Base-by-base conservation (phyloP, 345 rosid species). In the Hypericum androsaemum region DNA sequence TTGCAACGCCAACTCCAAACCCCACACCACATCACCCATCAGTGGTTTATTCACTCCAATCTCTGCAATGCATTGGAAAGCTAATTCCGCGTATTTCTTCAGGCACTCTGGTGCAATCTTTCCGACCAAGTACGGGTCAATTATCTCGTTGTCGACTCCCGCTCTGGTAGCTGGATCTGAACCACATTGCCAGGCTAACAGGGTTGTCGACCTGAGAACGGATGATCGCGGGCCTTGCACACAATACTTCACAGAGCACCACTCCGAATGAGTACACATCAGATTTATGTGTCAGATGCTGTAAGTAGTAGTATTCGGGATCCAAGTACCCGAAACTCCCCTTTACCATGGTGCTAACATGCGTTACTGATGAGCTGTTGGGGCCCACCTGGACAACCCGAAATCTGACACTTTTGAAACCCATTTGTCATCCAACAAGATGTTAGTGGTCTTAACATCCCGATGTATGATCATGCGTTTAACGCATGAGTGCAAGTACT, bases 211-310 rank as follows among this genome's bases (percentile, higher is more conserved):
- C 66, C 43, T 22, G 65, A 7, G 32, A 37, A 14, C 59, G 57
- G n/a, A 57, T 59, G 22, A 64, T 22, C 1, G 75, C 59, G 1
- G 83, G 72, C 53, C 83, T 59, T 7, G 72, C 80, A 13, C 84
- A 74, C 12, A 81, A 9, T 11, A 76, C 72, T 50, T 85, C 94
- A 15, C 70, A 65, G 43, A 82, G 36, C 45, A 85, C 86, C n/a
- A 80, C 77, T 2, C 84, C 86, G 12, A 81, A 85, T 1, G 86
- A 85, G 52, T 80, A 85, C 22, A 80, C 86, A 57, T 84, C 94
- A 0, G 86, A 81, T 67, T 84, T 84, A 5, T 77, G 81, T 0
- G 89, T 79, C 7, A 84, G 54, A 12, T 61, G 62, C 47, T 76
- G 80, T 35, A 67, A 73, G 11, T 82, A 77, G 22, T 54, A 74